Percentiles rank a stretch among this genome's conserved stretches.
phyloP scores from a whole-genome alignment of 495 filamentous ascomycete genomes.

The Penicillium malachiteum region DNA sequence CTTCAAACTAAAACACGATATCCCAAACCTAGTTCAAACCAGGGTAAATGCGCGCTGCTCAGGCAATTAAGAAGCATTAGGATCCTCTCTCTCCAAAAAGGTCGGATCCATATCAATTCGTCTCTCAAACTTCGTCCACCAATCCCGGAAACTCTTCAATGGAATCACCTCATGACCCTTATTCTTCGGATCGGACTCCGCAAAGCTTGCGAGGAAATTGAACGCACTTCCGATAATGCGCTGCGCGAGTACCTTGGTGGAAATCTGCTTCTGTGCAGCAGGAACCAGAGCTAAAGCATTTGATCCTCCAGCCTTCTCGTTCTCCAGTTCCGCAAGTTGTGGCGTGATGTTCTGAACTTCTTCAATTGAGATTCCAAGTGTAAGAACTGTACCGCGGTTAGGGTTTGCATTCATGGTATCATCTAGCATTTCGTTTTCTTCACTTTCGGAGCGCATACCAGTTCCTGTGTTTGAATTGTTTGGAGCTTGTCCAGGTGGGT shows the following conservation, averaged over 20 bases:
- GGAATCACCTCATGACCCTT: constrained; percentile 80
- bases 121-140: constrained; percentile 97
- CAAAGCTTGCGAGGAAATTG: constrained; percentile 91
- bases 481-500: constrained; percentile 13
- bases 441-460: constrained; percentile 24
- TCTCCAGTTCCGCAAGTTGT: constrained; percentile 60
- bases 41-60: neutral
- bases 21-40: neutral
- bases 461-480: constrained; percentile 6
- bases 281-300: neutral
- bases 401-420: constrained; percentile 16
- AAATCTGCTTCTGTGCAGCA: constrained; percentile 34
- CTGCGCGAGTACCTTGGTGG: constrained; percentile 79
- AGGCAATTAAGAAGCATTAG: constrained; percentile 22
- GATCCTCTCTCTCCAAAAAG: constrained; percentile 81
- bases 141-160: constrained; percentile 86
- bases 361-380: constrained; percentile 84
- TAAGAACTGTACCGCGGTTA: constrained; percentile 40
- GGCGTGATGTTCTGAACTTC: constrained; percentile 65
- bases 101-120: constrained; percentile 80
- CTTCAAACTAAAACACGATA: neutral
- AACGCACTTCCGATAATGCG: constrained; percentile 96
- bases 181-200: constrained; percentile 38
- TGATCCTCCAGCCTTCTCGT: constrained; percentile 28
- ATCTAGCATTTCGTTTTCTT: constrained; percentile 48